These are phyloP conservation scores for Boletus fagicola DNA, from an alignment of 768 basidiomycete species.

Conservation along the genomic window DNA sequence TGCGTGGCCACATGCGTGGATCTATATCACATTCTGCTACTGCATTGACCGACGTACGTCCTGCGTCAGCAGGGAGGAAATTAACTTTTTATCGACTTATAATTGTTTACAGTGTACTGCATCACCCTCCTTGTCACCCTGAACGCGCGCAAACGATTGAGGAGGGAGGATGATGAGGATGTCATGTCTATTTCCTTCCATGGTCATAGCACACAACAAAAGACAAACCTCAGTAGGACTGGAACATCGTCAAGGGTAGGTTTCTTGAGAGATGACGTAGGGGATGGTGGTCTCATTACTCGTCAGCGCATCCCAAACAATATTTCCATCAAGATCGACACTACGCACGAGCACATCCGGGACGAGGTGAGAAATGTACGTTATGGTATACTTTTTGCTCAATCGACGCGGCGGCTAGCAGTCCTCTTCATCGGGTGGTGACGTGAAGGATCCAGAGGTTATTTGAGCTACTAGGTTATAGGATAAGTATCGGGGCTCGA, in stretches of 20 bases:
- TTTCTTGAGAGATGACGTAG: not conserved
- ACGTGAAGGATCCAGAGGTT: slow-evolving; percentile 4
- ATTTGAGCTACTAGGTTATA: not conserved
- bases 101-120: slow-evolving; percentile 46
- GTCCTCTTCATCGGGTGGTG: not conserved
- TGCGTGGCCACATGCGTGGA: slow-evolving; percentile 45
- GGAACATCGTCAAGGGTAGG: slow-evolving; percentile 7
- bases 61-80: not conserved
- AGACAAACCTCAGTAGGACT: not conserved
- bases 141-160: slow-evolving; percentile 52
- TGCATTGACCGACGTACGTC: slow-evolving; percentile 55
- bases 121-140: slow-evolving; percentile 60
- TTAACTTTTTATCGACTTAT: not conserved
- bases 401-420: not conserved
- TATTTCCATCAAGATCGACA: slow-evolving; percentile 65
- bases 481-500: not conserved
- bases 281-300: not conserved
- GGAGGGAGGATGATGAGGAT: slow-evolving; percentile 17
- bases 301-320: slow-evolving; percentile 30
- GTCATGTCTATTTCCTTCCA: slow-evolving; percentile 15
- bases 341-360: slow-evolving; percentile 49
- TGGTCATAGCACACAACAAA: slow-evolving; percentile 6
- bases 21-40: slow-evolving; percentile 61
- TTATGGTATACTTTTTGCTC: not conserved
- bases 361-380: slow-evolving; percentile 31